Base-by-base conservation (phyloP, 805 yeast species). In the Jamesozyma piceae region DNA sequence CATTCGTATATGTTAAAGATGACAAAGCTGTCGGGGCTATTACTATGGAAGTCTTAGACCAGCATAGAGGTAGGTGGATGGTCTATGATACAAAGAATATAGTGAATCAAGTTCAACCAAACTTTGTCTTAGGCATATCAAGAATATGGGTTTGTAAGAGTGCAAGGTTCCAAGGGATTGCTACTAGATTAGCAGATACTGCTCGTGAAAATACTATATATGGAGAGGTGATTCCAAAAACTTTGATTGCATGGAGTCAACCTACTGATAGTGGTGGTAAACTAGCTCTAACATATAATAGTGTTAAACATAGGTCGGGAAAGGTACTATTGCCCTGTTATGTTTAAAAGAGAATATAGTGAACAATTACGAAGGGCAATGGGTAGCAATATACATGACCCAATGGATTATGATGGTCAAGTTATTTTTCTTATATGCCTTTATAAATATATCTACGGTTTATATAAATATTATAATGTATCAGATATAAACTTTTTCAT, bases 221-320 rank as follows among this genome's bases (percentile, higher is more conserved):
- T 51, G 86, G 85, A 0, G 53, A 72, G 43, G 39, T 20, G 0
- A 49, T 80, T 13, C 59, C 61, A 2, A 71, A 60, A 43, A 49
- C 47, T 14, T 70, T 75, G 45, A 56, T 82, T 17, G 83, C 78
- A 1, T 82, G 85, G 75, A 78, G 85, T 35, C 90, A 82, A 55
- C 88, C 89, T 0, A 77, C 83, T 44, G 73, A 68, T 39, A 68
- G 72, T 44, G 90, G 90, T 0, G 77, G 78, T 1, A 67, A 70
- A 43, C 64, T 81, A 27, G 86, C 88, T 0, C 58, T 57, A 28
- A 61, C 54, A 26, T 80, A 75, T 53, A 78, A 77, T 52, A 78
- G 81, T 0, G 74, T 72, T 1, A 57, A 44, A 22, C 86, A 80
- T 53, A 53, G 51, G 27, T 59, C 64, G 9, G 64, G 64, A 4